Conservation (phyloP, 2,329 filamentous ascomycete genomes). For the Pseudogymnoascus sp. region DNA sequence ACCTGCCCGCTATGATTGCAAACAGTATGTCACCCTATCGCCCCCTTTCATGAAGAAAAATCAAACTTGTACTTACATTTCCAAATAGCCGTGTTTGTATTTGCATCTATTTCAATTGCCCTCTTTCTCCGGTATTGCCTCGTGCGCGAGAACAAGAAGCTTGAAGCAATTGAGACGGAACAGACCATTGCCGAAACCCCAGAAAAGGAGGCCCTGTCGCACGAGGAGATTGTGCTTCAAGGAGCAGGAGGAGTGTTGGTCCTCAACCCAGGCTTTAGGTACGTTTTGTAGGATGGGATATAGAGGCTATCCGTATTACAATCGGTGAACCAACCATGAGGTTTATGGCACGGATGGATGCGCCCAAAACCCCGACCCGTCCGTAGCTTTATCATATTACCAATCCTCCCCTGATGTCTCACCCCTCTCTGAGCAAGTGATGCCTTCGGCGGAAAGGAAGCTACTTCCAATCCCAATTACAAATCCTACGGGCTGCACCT, state of each 20-base stretch:
- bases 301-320: not conserved
- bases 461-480: not conserved
- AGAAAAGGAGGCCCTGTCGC: not conserved
- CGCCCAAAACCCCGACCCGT: not conserved
- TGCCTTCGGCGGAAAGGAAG: not conserved
- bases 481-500: not conserved
- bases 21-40: not conserved
- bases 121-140: constrained; percentile 14
- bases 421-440: not conserved
- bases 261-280: constrained; percentile 15
- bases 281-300: constrained; percentile 8
- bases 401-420: not conserved
- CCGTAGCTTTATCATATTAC: not conserved
- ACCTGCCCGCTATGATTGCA: constrained; percentile 15
- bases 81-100: constrained; percentile 12
- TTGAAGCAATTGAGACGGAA: constrained; percentile 11
- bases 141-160: constrained; percentile 14
- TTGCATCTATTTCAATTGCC: constrained; percentile 12
- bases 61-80: not conserved
- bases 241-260: constrained; percentile 9
- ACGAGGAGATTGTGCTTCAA: constrained; percentile 14
- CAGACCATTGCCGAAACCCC: not conserved
- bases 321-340: not conserved
- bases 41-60: not conserved
- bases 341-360: not conserved